Percentiles rank a stretch among this genome's conserved stretches.
These are phyloP conservation scores for Solanum arcanum DNA, from an alignment of 257 asterid genomes.

Conservation along the genomic window DNA sequence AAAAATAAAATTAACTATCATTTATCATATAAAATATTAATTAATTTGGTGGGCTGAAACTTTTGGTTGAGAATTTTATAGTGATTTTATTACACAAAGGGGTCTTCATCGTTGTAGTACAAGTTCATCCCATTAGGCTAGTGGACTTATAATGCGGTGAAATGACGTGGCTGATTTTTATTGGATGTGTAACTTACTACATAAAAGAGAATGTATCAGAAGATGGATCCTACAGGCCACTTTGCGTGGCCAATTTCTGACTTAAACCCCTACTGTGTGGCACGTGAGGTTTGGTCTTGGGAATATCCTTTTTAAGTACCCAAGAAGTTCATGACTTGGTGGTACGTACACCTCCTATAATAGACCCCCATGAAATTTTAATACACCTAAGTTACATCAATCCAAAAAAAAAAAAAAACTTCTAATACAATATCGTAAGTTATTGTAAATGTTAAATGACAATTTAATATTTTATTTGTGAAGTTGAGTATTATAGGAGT, in stretches of 20 bases:
- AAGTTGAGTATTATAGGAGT: not conserved
- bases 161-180: conserved; percentile 11
- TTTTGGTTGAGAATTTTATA: not conserved
- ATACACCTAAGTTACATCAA: not conserved
- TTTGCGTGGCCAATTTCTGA: not conserved
- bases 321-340: not conserved
- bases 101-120: not conserved
- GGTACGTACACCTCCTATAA: not conserved
- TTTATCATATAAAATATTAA: not conserved
- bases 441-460: not conserved
- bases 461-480: not conserved
- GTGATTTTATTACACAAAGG: not conserved
- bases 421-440: not conserved
- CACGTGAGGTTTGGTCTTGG: conserved; percentile 1
- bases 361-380: not conserved
- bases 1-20: not conserved
- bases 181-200: conserved; percentile 5
- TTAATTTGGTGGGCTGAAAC: not conserved
- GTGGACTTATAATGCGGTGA: conserved; percentile 2
- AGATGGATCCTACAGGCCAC: conserved; percentile 18
- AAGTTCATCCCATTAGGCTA: not conserved
- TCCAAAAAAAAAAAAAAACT: not conserved
- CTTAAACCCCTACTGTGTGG: not conserved
- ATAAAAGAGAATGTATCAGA: not conserved
- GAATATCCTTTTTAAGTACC: not conserved